Percentiles rank a stretch among this genome's conserved stretches.
Evolutionary conservation across 2,329 filamentous ascomycete species (phyloP).

Genomic region (Macroventuria anomochaeta): DNA sequence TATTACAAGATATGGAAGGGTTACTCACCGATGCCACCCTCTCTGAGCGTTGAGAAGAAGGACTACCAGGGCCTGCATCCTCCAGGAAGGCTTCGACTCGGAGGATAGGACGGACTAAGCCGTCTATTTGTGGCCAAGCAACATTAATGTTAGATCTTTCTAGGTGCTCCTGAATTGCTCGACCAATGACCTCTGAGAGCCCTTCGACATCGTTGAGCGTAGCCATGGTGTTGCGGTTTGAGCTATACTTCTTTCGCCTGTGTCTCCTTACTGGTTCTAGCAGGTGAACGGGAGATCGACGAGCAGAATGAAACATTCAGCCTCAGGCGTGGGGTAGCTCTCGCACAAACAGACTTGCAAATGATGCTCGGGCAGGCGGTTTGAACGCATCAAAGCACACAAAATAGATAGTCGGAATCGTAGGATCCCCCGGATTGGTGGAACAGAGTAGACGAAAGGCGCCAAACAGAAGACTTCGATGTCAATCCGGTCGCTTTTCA

Average conservation of each 20-base stretch:
- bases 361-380: conserved; percentile 11
- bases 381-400: neutral
- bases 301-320: neutral
- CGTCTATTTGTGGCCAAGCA: conserved; percentile 36
- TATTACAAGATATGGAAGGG: neutral
- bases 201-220: conserved; percentile 31
- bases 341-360: neutral
- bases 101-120: conserved; percentile 32
- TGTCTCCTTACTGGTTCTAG: neutral
- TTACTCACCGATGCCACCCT: conserved; percentile 38
- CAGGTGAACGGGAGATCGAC: neutral
- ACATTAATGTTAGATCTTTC: conserved; percentile 30
- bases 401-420: neutral
- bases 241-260: neutral
- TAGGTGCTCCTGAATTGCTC: conserved; percentile 40
- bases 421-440: neutral
- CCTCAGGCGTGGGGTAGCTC: neutral
- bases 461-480: neutral
- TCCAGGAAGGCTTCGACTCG: conserved; percentile 44
- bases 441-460: neutral
- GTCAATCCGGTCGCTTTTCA: neutral
- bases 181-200: conserved; percentile 39
- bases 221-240: conserved; percentile 19
- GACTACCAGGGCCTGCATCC: conserved; percentile 26
- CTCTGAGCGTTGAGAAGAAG: conserved; percentile 25